Evolutionary conservation across 345 rosid species (phyloP).

Genomic region (Brassica rapa): DNA sequence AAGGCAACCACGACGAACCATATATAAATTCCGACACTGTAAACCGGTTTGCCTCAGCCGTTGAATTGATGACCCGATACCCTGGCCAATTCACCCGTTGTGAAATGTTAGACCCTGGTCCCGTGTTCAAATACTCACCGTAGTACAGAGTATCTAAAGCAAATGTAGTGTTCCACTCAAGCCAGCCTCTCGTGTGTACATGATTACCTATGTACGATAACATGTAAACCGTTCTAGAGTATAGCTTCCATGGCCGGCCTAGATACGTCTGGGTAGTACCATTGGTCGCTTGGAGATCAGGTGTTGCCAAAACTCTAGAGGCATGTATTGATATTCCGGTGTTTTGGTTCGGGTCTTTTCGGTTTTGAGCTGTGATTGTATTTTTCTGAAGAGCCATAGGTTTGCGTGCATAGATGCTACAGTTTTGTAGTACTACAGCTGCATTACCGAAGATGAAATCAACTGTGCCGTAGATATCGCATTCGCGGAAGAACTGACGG

Average conservation of each 20-base stretch:
- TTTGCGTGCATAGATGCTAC: constrained; percentile 78
- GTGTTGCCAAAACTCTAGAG: constrained; percentile 55
- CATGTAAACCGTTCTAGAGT: constrained; percentile 76
- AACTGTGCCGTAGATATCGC: constrained; percentile 84
- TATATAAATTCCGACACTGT: constrained; percentile 83
- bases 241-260: constrained; percentile 95
- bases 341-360: constrained; percentile 93
- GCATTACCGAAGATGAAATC: constrained; percentile 97
- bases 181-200: constrained; percentile 89
- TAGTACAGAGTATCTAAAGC: constrained; percentile 87
- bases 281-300: constrained; percentile 57
- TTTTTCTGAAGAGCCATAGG: constrained; percentile 79
- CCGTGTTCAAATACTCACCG: constrained; percentile 84
- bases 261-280: constrained; percentile 64
- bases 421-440: constrained; percentile 86
- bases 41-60: constrained; percentile 68
- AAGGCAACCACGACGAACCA: constrained; percentile 95
- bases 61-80: constrained; percentile 65
- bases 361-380: constrained; percentile 96
- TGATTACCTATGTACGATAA: constrained; percentile 70
- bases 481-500: constrained; percentile 90
- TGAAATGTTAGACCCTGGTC: constrained; percentile 72
- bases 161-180: constrained; percentile 80
- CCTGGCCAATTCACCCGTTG: constrained; percentile 89
- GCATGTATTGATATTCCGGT: constrained; percentile 96